Conservation (phyloP, 1,284 basidiomycete genomes). For the Austroboletus niveus region DNA sequence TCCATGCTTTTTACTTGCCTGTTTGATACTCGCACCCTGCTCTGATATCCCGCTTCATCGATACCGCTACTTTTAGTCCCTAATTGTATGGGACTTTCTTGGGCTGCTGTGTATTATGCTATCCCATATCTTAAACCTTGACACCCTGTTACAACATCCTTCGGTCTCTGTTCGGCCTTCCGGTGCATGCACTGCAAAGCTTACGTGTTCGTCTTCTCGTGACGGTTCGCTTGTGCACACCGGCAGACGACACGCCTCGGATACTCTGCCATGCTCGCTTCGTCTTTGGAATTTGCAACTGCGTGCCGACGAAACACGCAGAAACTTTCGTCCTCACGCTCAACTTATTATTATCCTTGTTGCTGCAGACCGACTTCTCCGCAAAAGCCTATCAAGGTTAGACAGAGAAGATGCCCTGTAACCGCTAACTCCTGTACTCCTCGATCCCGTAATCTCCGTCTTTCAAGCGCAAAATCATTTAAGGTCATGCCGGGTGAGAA, state of each 20-base stretch:
- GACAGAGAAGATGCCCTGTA: slow-evolving; percentile 13
- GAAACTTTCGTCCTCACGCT: not conserved
- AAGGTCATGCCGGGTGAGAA: slow-evolving; percentile 14
- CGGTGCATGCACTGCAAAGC: slow-evolving; percentile 2
- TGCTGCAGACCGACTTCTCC: slow-evolving; percentile 19
- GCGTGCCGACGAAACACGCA: not conserved
- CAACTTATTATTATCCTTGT: slow-evolving; percentile 20
- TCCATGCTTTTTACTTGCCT: slow-evolving; percentile 17
- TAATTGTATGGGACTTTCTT: slow-evolving; percentile 11
- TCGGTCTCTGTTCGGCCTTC: slow-evolving; percentile 8
- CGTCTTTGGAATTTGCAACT: not conserved
- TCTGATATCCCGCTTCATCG: slow-evolving; percentile 20
- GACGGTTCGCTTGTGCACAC: not conserved
- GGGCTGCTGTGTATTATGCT: slow-evolving; percentile 5
- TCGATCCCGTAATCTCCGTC: slow-evolving; percentile 36
- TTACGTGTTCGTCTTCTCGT: slow-evolving; percentile 21
- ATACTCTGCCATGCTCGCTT: not conserved
- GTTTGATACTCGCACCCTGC: slow-evolving; percentile 15
- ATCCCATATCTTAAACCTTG: slow-evolving; percentile 16
- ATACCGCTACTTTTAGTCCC: slow-evolving; percentile 25
- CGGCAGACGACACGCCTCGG: no score
- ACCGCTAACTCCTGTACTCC: slow-evolving; percentile 30
- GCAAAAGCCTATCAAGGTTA: slow-evolving; percentile 34
- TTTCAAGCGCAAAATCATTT: slow-evolving; percentile 11
- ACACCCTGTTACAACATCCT: slow-evolving; percentile 3